Evolutionary conservation across 306 rosid species (phyloP).

Genomic region (Macrotyloma uniflorum): DNA sequence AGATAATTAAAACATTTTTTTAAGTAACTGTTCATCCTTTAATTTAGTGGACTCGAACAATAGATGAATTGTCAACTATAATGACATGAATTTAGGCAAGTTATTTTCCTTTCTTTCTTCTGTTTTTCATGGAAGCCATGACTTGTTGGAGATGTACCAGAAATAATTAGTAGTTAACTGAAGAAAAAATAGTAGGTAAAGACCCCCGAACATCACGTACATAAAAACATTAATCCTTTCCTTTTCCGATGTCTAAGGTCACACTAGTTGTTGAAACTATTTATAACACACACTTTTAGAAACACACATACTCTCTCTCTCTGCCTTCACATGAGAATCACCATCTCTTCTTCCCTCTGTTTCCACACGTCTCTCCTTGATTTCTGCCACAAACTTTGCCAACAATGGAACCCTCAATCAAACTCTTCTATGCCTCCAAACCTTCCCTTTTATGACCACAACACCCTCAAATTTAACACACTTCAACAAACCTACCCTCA

Average conservation of each 20-base stretch:
- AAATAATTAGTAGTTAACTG: no score
- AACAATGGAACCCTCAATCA: not conserved
- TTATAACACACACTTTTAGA: not conserved
- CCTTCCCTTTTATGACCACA: no score
- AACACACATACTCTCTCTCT: not conserved
- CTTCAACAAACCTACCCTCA: no score
- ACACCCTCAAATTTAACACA: no score
- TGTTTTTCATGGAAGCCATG: no score
- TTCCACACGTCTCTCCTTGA: slow-evolving; percentile 38
- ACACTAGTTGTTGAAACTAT: slow-evolving; percentile 9
- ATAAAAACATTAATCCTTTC: not conserved
- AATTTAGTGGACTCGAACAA: no score
- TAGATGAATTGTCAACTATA: no score
- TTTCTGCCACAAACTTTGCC: slow-evolving; percentile 33
- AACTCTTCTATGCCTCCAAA: not conserved
- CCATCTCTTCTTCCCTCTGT: not conserved
- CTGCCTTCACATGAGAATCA: slow-evolving; percentile 17
- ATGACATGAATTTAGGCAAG: no score
- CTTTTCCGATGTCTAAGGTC: not conserved
- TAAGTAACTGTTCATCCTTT: no score
- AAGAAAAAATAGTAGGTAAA: not conserved
- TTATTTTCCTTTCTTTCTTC: no score
- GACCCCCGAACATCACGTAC: not conserved
- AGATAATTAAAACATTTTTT: no score
- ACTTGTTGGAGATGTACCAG: no score